phyloP scores from a whole-genome alignment of 1,284 basidiomycete genomes.

The Cryptococcus sp. region DNA sequence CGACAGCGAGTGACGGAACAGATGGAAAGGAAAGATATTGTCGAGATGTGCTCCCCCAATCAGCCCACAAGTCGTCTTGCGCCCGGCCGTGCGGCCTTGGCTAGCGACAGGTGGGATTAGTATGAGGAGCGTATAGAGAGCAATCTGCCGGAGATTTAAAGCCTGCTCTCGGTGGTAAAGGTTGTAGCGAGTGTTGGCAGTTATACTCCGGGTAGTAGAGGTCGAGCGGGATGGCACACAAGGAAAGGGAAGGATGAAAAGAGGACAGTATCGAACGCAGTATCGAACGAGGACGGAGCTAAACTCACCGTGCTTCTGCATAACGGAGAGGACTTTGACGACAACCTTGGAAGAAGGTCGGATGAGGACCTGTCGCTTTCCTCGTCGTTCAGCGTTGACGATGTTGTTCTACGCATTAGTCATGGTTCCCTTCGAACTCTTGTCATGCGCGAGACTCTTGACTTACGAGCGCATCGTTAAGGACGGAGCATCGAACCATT shows the following conservation, averaged over 20 bases:
- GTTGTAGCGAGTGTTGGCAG: conserved; percentile 39
- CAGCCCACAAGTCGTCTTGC: conserved; percentile 20
- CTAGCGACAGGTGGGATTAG: conserved; percentile 25
- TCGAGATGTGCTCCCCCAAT: conserved; percentile 39
- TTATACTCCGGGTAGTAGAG: conserved; percentile 50
- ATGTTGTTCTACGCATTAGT: conserved; percentile 69
- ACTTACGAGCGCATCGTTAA: conserved; percentile 71
- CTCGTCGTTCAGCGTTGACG: conserved; percentile 95
- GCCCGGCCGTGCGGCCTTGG: conserved; percentile 45
- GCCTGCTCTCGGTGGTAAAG: conserved; percentile 43
- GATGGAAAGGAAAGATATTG: neutral
- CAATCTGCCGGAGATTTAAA: conserved; percentile 48
- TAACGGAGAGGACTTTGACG: conserved; percentile 90
- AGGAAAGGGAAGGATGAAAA: neutral
- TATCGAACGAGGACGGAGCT: neutral
- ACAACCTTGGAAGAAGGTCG: conserved; percentile 94
- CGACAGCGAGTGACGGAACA: neutral
- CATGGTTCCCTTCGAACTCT: neutral
- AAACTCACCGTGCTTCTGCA: conserved; percentile 91
- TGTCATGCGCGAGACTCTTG: neutral
- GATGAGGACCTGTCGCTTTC: conserved; percentile 95
- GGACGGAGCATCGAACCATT: conserved; percentile 48
- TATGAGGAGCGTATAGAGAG: conserved; percentile 17
- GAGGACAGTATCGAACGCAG: neutral
- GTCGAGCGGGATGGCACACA: conserved; percentile 10